Conservation (phyloP, 306 rosid genomes). For the Vigna trinervia region DNA sequence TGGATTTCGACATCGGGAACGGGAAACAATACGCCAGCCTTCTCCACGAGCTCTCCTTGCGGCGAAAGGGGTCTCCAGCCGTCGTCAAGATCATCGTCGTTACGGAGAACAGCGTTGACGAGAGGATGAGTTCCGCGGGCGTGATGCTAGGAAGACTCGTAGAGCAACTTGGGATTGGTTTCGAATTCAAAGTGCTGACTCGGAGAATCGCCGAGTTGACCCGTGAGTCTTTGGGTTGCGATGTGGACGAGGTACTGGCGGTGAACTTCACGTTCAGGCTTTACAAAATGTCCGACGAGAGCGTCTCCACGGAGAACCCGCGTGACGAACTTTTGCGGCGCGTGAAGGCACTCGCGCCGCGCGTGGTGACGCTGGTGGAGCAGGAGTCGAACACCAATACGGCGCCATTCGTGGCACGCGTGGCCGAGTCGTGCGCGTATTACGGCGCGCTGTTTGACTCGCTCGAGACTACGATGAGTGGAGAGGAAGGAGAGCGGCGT, state of each 20-base stretch:
- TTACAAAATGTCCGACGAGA: constrained; percentile 74
- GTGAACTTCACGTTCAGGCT: constrained; percentile 79
- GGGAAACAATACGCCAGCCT: constrained; percentile 65
- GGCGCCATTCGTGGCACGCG: constrained; percentile 68
- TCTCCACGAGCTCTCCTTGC: constrained; percentile 50
- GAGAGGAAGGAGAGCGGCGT: too few species aligned
- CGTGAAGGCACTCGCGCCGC: constrained; percentile 63
- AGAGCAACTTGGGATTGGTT: constrained; percentile 29
- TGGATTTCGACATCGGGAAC: constrained; percentile 74
- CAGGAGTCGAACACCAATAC: constrained; percentile 77
- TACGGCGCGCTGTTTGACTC: constrained; percentile 66
- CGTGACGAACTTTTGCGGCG: constrained; percentile 81
- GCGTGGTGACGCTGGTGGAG: constrained; percentile 73
- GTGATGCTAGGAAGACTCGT: constrained; percentile 52
- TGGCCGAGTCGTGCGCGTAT: constrained; percentile 57
- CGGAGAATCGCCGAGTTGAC: constrained; percentile 58
- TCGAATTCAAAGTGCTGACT: constrained; percentile 49
- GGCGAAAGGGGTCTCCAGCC: constrained; percentile 39
- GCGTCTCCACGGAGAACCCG: constrained; percentile 79
- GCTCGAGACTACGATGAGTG: constrained; percentile 45
- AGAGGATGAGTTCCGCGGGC: constrained; percentile 42
- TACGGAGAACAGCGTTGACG: constrained; percentile 45
- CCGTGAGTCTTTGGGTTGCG: constrained; percentile 72
- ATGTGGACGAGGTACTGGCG: constrained; percentile 56
- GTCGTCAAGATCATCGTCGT: constrained; percentile 58